These are phyloP conservation scores for Saccharomyces hybrid DNA, from an alignment of 1,139 yeast genomes.

Conservation along the genomic window DNA sequence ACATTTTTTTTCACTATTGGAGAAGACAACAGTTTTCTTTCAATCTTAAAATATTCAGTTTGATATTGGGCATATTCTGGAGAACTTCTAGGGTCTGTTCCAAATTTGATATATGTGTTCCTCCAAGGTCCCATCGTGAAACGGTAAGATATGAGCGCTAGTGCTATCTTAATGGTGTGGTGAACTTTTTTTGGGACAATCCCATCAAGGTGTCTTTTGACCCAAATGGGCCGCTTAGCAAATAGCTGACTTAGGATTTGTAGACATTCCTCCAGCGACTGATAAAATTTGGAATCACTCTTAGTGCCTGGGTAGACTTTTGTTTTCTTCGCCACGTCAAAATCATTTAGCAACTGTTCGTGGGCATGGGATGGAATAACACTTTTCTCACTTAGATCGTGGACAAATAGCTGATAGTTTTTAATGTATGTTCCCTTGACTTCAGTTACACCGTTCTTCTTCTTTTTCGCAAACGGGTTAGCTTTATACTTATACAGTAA, in stretches of 20 bases:
- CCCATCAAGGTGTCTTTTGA: slow-evolving; percentile 63
- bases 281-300: slow-evolving; percentile 33
- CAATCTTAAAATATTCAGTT: slow-evolving; percentile 64
- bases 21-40: slow-evolving; percentile 24
- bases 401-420: slow-evolving; percentile 31
- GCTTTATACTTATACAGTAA: slow-evolving; percentile 60
- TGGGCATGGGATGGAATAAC: slow-evolving; percentile 41
- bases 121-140: slow-evolving; percentile 94
- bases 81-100: slow-evolving; percentile 64
- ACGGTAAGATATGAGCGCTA: slow-evolving; percentile 76
- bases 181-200: slow-evolving; percentile 47
- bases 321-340: slow-evolving; percentile 29
- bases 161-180: slow-evolving; percentile 57
- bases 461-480: slow-evolving; percentile 48
- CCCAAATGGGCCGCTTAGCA: slow-evolving; percentile 74
- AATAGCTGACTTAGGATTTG: slow-evolving; percentile 49
- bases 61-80: slow-evolving; percentile 58
- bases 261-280: slow-evolving; percentile 37
- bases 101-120: slow-evolving; percentile 73
- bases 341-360: slow-evolving; percentile 34
- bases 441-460: slow-evolving; percentile 40
- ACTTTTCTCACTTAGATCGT: slow-evolving; percentile 25
- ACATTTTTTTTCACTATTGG: slow-evolving; percentile 38
- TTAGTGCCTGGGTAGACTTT: slow-evolving; percentile 30
- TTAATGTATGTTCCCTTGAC: slow-evolving; percentile 35